Base-by-base conservation (phyloP, 257 asterid genomes). In the Osmanthus fragrans region DNA sequence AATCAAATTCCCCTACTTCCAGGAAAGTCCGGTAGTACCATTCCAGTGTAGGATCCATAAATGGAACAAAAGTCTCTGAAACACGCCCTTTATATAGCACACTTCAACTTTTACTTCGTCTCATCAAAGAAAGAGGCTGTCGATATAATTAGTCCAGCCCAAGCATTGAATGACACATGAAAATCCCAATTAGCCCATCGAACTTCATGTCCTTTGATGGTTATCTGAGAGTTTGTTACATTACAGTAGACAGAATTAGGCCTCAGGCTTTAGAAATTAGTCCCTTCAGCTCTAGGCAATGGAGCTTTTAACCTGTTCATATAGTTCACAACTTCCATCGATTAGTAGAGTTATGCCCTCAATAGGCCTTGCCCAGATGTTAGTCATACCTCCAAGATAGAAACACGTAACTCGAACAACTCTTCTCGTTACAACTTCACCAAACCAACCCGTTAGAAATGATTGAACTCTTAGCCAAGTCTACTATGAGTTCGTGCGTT, bases 1-100 rank as follows among this genome's bases (percentile, higher is more conserved):
- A 92, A 9, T 96, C 95, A 40, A 87, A 92, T 82, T 88, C 97
- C 7, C 95, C 97, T 0, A 86, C 70, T 12, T 92, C 97, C 91
- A 92, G 58, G 77, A 90, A 92, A 0, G 96, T 89, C 27, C 90
- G 80, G 4, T 83, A 86, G 40, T 89, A 89, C 94, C 96, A 89
- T 32, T 90, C 96, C 0, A 34, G 70, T 1, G 84, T 81, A 2
- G 92, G 96, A 67, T 92, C 95, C 97, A 90, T 92, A 34, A 89
- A 89, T 13, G 93, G 96, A n/a, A 90, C 97, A 74, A 89, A 92
- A 36, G 91, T 87, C 84, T 90, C 96, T 0, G 96, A 89, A 0
- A 89, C 91, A 71, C 88, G 93, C 40, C 90, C 95, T 75, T 87
- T 87, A 13, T 90, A 90, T 30, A 89, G 87, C 79, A 92, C 91